A percentile compares a stretch with the other conserved stretches of the same genome.
phyloP scores from a whole-genome alignment of 345 rosid species.

The rapeseed (Brassica napus) region DNA sequence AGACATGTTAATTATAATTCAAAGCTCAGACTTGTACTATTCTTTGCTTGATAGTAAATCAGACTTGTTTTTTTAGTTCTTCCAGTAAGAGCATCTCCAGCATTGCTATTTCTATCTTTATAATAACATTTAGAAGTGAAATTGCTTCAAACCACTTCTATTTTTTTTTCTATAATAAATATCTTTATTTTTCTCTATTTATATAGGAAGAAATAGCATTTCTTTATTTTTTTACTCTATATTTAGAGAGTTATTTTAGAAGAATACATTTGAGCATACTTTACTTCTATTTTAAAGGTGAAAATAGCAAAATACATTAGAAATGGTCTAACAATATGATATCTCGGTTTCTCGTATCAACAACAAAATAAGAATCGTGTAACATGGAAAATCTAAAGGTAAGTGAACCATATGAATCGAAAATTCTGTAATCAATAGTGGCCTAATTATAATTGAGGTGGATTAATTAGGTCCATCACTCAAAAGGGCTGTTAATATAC shows the following conservation, averaged over 20 bases:
- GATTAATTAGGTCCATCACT: conserved; percentile 27
- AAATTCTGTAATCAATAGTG: conserved; percentile 2
- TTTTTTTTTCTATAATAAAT: no score
- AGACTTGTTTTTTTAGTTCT: neutral
- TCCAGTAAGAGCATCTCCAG: neutral
- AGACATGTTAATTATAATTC: neutral
- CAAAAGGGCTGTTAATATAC: conserved; percentile 5
- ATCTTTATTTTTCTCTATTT: no score
- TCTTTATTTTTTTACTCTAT: no score
- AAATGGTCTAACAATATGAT: neutral
- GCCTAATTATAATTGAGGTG: conserved; percentile 3
- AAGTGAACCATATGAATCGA: conserved; percentile 14
- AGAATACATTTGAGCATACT: no score
- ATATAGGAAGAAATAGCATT: no score
- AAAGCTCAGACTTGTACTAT: conserved; percentile 11
- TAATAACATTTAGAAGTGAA: no score
- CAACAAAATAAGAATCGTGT: neutral
- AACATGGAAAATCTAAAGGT: neutral
- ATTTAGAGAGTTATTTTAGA: no score
- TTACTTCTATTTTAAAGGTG: no score
- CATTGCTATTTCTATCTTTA: no score
- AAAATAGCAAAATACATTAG: no score
- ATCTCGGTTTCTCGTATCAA: neutral
- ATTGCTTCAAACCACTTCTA: no score
- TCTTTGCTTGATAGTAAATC: neutral